Evolutionary conservation across 495 filamentous ascomycete species (phyloP).

Genomic region (Hapsidospora chrysogenum): DNA sequence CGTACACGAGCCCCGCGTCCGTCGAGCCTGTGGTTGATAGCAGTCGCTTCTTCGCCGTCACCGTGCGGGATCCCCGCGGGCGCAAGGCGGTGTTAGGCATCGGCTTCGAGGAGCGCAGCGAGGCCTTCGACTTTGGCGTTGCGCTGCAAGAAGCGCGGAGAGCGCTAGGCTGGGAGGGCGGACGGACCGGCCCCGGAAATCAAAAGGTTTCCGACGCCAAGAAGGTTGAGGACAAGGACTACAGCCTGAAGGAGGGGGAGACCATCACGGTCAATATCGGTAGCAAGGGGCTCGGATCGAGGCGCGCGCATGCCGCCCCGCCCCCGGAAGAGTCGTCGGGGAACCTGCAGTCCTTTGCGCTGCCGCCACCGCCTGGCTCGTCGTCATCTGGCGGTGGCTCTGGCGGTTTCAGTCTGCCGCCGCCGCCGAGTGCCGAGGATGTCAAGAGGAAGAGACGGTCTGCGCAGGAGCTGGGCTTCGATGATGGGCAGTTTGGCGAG

Average conservation of each 20-base stretch:
- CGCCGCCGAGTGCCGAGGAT: constrained; percentile 44
- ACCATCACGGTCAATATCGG: constrained; percentile 68
- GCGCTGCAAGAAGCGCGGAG: constrained; percentile 55
- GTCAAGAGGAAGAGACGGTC: constrained; percentile 32
- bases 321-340: constrained; percentile 6
- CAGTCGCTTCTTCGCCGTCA: constrained; percentile 62
- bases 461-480: constrained; percentile 40
- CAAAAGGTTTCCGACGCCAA: constrained; percentile 12
- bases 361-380: constrained; percentile 30
- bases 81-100: constrained; percentile 64
- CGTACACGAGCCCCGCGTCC: constrained; percentile 38
- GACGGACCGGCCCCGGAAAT: no score
- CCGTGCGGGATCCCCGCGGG: constrained; percentile 51
- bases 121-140: constrained; percentile 71
- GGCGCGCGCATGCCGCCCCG: constrained; percentile 8
- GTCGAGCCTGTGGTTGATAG: constrained; percentile 62
- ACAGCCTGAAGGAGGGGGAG: constrained; percentile 68
- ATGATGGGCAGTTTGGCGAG: constrained; percentile 51
- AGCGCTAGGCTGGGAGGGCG: constrained; percentile 27
- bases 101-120: constrained; percentile 69
- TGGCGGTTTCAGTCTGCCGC: constrained; percentile 30
- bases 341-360: constrained; percentile 27
- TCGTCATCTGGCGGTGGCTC: constrained; percentile 9
- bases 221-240: constrained; percentile 42
- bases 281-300: constrained; percentile 27